Percentiles rank a stretch among this genome's conserved stretches.
Conservation (phyloP, 1,284 basidiomycete species). For the Taiwanofungus camphoratus region DNA sequence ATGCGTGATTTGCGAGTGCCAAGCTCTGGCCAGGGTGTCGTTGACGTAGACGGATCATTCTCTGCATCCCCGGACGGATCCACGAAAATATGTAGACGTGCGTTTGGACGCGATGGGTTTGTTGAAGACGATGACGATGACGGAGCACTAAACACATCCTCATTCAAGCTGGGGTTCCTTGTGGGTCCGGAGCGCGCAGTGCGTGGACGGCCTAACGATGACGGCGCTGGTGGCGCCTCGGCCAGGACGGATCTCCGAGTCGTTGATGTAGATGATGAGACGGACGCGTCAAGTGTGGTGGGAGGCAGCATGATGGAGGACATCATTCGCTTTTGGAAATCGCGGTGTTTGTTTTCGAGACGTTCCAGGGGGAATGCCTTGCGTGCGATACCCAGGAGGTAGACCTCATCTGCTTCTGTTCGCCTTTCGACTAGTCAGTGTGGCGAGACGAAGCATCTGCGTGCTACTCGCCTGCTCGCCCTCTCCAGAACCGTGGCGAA, state of each 20-base stretch:
- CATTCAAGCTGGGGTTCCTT: constrained; percentile 5
- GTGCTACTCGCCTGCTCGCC: constrained; percentile 53
- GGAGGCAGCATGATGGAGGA: constrained; percentile 28
- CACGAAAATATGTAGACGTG: constrained; percentile 62
- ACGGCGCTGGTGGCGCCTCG: constrained; percentile 22
- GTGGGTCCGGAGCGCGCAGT: constrained; percentile 14
- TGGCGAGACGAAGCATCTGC: constrained; percentile 13
- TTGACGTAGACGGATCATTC: constrained; percentile 21
- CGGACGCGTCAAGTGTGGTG: constrained; percentile 13
- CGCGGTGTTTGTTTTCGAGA: constrained; percentile 77
- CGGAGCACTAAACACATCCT: constrained; percentile 18
- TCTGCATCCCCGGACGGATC: constrained; percentile 53
- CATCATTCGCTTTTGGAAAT: constrained; percentile 87
- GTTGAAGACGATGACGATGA: constrained; percentile 21
- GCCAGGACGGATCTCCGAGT: constrained; percentile 33
- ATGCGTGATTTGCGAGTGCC: constrained; percentile 68
- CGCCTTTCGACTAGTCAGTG: constrained; percentile 41
- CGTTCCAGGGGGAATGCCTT: constrained; percentile 79
- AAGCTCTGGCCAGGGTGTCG: constrained; percentile 58
- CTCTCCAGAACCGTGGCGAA: constrained; percentile 80
- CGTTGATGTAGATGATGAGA: constrained; percentile 19
- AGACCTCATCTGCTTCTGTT: constrained; percentile 83
- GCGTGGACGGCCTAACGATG: constrained; percentile 19
- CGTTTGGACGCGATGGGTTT: constrained; percentile 40
- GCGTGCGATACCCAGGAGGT: constrained; percentile 83